Conservation (phyloP, 345 rosid genomes). For the Firmiana major region DNA sequence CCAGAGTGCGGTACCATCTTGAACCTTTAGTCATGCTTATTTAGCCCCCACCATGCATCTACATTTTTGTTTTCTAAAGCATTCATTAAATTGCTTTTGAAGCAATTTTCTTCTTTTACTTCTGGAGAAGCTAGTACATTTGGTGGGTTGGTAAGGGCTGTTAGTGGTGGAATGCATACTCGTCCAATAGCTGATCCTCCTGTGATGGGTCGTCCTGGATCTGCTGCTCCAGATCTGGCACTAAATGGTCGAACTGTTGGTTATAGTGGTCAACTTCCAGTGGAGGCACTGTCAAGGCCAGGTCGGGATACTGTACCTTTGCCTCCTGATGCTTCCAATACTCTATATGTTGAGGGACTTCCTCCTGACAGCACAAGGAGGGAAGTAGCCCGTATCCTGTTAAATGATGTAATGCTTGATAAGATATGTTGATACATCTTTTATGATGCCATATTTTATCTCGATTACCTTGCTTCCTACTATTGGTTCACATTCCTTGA, state of each 20-base stretch:
- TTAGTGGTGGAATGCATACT: conserved; percentile 29
- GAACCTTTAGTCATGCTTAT: background rate
- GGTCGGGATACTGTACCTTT: conserved; percentile 43
- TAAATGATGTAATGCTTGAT: background rate
- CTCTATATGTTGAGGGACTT: conserved; percentile 82
- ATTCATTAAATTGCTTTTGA: conserved; percentile 29
- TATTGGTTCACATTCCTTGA: conserved; percentile 32
- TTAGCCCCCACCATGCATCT: background rate
- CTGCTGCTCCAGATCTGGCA: conserved; percentile 37
- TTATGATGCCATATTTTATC: background rate
- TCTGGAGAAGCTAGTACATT: conserved; percentile 54
- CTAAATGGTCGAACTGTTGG: conserved; percentile 45
- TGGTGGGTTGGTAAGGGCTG: conserved; percentile 40
- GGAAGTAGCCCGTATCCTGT: conserved; percentile 91
- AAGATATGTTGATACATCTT: background rate
- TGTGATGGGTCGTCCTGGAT: conserved; percentile 39
- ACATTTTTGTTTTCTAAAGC: conserved; percentile 19
- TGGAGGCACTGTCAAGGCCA: conserved; percentile 39
- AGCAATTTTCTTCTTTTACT: conserved; percentile 58
- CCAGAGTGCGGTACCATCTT: conserved; percentile 45
- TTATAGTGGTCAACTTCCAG: conserved; percentile 29
- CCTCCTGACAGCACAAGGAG: conserved; percentile 69
- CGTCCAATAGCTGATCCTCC: conserved; percentile 44
- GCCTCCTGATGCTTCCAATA: conserved; percentile 74
- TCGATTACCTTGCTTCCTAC: background rate